A percentile compares a stretch with the other conserved stretches of the same genome.
These are phyloP conservation scores for Paecilomyces variotii DNA, from an alignment of 2,329 filamentous ascomycete species.

Conservation along the genomic window DNA sequence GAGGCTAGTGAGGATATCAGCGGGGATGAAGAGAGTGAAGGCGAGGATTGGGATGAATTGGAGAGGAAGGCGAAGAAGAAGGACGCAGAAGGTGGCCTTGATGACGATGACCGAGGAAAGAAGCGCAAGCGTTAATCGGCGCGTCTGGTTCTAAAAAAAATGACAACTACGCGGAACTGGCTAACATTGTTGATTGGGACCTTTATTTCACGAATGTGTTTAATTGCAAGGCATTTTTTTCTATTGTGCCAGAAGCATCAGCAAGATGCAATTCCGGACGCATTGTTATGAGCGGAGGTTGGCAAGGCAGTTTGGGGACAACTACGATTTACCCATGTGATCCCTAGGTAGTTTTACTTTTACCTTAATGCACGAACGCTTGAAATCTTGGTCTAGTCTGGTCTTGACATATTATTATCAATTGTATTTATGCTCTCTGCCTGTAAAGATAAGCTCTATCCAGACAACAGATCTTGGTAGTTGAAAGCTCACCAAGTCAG, in stretches of 20 bases:
- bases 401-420: not conserved
- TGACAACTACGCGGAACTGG: not conserved
- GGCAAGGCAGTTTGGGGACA: not conserved
- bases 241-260: not conserved
- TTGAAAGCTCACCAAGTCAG: too few species aligned
- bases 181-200: not conserved
- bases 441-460: too few species aligned
- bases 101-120: conserved; percentile 55
- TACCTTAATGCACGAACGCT: not conserved
- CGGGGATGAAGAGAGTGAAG: conserved; percentile 59
- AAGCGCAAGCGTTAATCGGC: conserved; percentile 60
- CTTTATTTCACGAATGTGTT: conserved; percentile 2
- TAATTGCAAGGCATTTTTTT: not conserved
- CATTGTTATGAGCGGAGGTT: not conserved
- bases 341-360: not conserved
- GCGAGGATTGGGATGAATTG: conserved; percentile 89
- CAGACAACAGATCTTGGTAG: too few species aligned
- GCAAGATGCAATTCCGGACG: not conserved
- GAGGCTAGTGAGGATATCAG: conserved; percentile 58
- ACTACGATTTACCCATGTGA: not conserved
- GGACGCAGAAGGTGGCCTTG: conserved; percentile 47
- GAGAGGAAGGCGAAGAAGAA: conserved; percentile 73
- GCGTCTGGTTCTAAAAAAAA: not conserved
- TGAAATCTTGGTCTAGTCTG: not conserved
- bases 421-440: not conserved